These are phyloP conservation scores for Phaeosphaeriaceae sp. DNA, from an alignment of 2,329 filamentous ascomycete genomes.

Conservation along the genomic window DNA sequence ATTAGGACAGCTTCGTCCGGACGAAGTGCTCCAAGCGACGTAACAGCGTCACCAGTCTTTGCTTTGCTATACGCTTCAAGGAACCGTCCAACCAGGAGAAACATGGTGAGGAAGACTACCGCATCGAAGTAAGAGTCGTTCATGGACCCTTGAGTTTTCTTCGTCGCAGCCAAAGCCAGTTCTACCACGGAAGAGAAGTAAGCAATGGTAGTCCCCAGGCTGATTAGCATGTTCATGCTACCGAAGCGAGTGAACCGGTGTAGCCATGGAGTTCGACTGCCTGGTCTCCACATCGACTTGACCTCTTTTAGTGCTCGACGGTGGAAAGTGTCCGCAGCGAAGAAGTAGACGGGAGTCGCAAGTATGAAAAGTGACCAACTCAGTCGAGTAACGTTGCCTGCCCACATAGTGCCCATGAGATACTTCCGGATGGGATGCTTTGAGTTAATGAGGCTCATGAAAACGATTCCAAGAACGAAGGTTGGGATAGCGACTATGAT, in stretches of 20 bases:
- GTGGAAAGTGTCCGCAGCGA: slow-evolving; percentile 86
- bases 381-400: slow-evolving; percentile 73
- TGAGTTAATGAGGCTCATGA: slow-evolving; percentile 79
- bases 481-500: slow-evolving; percentile 77
- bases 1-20: slow-evolving; percentile 79
- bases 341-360: slow-evolving; percentile 86
- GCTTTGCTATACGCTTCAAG: slow-evolving; percentile 92
- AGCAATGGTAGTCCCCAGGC: slow-evolving; percentile 84
- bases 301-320: slow-evolving; percentile 79
- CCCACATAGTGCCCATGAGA: slow-evolving; percentile 73
- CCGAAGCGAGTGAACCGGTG: slow-evolving; percentile 89
- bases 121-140: slow-evolving; percentile 79
- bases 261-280: slow-evolving; percentile 74
- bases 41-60: slow-evolving; percentile 85
- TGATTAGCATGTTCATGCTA: slow-evolving; percentile 96
- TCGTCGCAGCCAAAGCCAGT: slow-evolving; percentile 65
- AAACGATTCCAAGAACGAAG: slow-evolving; percentile 86
- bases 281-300: slow-evolving; percentile 75
- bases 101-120: slow-evolving; percentile 89
- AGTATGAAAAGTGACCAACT: slow-evolving; percentile 83
- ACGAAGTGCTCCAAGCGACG: slow-evolving; percentile 77
- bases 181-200: slow-evolving; percentile 84
- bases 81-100: slow-evolving; percentile 75
- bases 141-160: slow-evolving; percentile 42
- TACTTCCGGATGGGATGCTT: slow-evolving; percentile 66